Percentiles rank a stretch among this genome's conserved stretches.
Evolutionary conservation across 2,329 filamentous ascomycete species (phyloP).

Genomic region (Chrysoporthe cubensis): DNA sequence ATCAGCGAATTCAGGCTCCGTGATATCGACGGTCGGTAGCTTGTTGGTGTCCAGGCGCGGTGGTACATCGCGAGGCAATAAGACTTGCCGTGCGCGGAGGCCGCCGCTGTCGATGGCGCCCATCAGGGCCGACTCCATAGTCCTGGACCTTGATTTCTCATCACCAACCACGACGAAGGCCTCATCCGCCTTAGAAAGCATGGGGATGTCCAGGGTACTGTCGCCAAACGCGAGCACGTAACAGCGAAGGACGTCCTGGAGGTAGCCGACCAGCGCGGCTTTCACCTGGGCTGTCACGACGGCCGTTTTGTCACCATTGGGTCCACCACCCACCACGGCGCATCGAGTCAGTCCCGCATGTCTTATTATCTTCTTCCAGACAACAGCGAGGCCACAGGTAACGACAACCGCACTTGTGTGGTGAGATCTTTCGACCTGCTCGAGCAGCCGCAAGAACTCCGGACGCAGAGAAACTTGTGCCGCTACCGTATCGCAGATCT

Average conservation of each 20-base stretch:
- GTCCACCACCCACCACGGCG: neutral
- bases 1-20: constrained; percentile 35
- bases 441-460: neutral
- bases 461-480: neutral
- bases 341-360: neutral
- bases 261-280: neutral
- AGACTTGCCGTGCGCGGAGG: constrained; percentile 49
- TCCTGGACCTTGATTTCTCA: constrained; percentile 48
- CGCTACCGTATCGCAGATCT: neutral
- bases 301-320: neutral
- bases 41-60: constrained; percentile 47
- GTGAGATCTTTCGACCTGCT: neutral
- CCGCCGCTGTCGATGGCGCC: constrained; percentile 30
- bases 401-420: neutral
- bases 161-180: constrained; percentile 60
- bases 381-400: neutral
- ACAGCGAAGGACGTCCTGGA: neutral
- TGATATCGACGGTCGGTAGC: constrained; percentile 44
- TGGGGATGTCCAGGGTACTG: constrained; percentile 59
- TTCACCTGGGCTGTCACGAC: neutral
- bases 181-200: constrained; percentile 57
- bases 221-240: constrained; percentile 58
- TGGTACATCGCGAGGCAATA: constrained; percentile 45
- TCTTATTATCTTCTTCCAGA: neutral
- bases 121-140: constrained; percentile 48